Evolutionary conservation across 306 rosid genomes (phyloP).

Genomic region (Sesbania bispinosa): DNA sequence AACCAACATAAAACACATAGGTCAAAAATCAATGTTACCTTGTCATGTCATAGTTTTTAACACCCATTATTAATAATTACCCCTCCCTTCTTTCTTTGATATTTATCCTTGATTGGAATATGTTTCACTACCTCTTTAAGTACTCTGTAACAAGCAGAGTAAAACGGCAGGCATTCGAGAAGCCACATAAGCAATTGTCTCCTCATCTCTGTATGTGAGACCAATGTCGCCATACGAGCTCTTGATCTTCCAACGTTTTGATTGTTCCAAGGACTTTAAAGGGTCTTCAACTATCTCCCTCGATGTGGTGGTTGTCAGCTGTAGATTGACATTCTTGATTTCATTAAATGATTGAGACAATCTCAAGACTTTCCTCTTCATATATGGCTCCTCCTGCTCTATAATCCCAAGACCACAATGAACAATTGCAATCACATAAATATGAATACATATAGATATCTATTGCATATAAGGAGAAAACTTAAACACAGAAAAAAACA

Average conservation of each 20-base stretch:
- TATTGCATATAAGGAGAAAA: background rate
- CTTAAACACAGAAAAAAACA: background rate
- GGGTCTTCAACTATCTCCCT: conserved; percentile 86
- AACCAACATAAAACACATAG: background rate
- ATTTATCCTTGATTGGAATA: background rate
- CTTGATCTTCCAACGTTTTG: conserved; percentile 89
- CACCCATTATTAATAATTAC: background rate
- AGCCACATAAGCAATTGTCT: conserved; percentile 85
- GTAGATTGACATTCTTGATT: conserved; percentile 69
- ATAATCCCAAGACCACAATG: conserved; percentile 32
- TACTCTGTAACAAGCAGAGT: conserved; percentile 86
- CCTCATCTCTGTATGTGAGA: conserved; percentile 60
- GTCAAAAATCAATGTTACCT: background rate
- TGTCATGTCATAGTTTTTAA: conserved; percentile 10
- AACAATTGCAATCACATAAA: conserved; percentile 13
- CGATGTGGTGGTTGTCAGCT: conserved; percentile 51
- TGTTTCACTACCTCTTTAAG: conserved; percentile 66
- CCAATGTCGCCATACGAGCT: conserved; percentile 91
- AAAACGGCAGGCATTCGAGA: conserved; percentile 96
- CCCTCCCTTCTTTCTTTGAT: background rate
- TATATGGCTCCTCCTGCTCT: conserved; percentile 84
- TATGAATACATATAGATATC: background rate
- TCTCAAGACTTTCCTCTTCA: conserved; percentile 81
- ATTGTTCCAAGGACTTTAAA: conserved; percentile 55
- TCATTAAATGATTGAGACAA: conserved; percentile 67